Percentiles rank a stretch among this genome's conserved stretches.
Conservation (phyloP, 352 stramenopile species). For the Globisporangium uncinulatum region DNA sequence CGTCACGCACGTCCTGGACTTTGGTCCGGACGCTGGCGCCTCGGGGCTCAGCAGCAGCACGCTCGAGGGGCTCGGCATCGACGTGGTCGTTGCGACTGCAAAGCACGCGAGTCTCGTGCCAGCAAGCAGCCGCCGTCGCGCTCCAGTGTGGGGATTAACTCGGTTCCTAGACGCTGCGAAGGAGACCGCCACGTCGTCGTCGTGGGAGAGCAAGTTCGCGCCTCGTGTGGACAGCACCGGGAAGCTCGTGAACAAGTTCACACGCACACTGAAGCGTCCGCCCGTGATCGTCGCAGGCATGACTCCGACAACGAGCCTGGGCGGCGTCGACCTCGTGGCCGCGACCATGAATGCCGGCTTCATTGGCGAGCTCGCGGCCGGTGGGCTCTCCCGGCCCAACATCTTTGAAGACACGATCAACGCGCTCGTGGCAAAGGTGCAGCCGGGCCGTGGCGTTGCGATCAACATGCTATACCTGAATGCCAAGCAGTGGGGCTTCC, state of each 20-base stretch:
- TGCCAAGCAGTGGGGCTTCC: slow-evolving; percentile 85
- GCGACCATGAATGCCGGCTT: slow-evolving; percentile 78
- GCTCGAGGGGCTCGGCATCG: slow-evolving; percentile 50
- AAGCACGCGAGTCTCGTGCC: slow-evolving; percentile 30
- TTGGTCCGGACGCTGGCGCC: slow-evolving; percentile 58
- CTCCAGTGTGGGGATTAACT: too few relatives aligned
- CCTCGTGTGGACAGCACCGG: slow-evolving; percentile 39
- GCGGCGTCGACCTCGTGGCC: slow-evolving; percentile 81
- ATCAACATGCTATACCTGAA: slow-evolving; percentile 91
- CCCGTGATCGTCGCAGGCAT: slow-evolving; percentile 84
- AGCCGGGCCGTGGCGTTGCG: slow-evolving; percentile 61
- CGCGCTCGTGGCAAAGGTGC: slow-evolving; percentile 66
- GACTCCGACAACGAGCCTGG: slow-evolving; percentile 79
- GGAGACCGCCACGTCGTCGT: slow-evolving; percentile 12
- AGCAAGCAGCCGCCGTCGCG: slow-evolving; percentile 26
- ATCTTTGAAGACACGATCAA: slow-evolving; percentile 68
- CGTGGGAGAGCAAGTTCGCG: slow-evolving; percentile 52
- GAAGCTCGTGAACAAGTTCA: slow-evolving; percentile 69
- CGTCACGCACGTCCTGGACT: slow-evolving; percentile 76
- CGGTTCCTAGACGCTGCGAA: slow-evolving; percentile 38
- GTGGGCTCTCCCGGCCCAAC: slow-evolving; percentile 56
- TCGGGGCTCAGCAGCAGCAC: slow-evolving; percentile 32
- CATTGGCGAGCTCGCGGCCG: slow-evolving; percentile 72
- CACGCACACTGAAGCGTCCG: slow-evolving; percentile 63
- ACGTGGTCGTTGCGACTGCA: slow-evolving; percentile 31